These are phyloP conservation scores for Leavenworthia alabamica DNA, from an alignment of 345 rosid species.

Conservation along the genomic window DNA sequence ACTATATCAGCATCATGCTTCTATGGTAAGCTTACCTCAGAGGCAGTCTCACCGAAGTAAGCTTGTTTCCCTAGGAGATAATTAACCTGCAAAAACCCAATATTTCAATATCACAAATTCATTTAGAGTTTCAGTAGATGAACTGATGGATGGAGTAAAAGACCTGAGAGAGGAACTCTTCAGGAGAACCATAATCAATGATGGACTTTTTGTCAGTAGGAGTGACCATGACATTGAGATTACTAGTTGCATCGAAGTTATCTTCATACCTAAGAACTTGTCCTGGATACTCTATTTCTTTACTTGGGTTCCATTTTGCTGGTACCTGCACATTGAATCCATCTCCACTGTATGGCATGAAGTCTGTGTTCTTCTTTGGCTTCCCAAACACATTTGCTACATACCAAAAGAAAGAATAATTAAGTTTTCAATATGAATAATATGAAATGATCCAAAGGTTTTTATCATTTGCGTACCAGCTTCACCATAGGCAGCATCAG, in stretches of 20 bases:
- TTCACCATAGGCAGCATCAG: slow-evolving; percentile 97
- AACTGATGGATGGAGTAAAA: slow-evolving; percentile 3
- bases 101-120: background rate
- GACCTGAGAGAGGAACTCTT: slow-evolving; percentile 67
- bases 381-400: slow-evolving; percentile 93
- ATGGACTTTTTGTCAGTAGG: slow-evolving; percentile 81
- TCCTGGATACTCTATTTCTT: slow-evolving; percentile 82
- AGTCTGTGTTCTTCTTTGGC: slow-evolving; percentile 85
- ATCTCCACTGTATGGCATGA: slow-evolving; percentile 57
- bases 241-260: slow-evolving; percentile 72
- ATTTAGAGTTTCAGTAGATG: background rate
- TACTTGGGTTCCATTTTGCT: slow-evolving; percentile 93
- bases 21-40: slow-evolving; percentile 58
- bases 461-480: slow-evolving; percentile 45
- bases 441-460: slow-evolving; percentile 7
- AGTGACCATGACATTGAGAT: slow-evolving; percentile 57
- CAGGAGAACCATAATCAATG: slow-evolving; percentile 78
- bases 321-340: slow-evolving; percentile 77
- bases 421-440: background rate
- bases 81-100: slow-evolving; percentile 48
- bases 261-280: slow-evolving; percentile 94
- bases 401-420: background rate
- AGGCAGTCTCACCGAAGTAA: slow-evolving; percentile 54
- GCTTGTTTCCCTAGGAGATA: slow-evolving; percentile 83
- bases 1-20: background rate